A percentile compares a stretch with the other conserved stretches of the same genome.
These are phyloP conservation scores for Abrus precatorius DNA, from an alignment of 306 rosid genomes.

Conservation along the genomic window DNA sequence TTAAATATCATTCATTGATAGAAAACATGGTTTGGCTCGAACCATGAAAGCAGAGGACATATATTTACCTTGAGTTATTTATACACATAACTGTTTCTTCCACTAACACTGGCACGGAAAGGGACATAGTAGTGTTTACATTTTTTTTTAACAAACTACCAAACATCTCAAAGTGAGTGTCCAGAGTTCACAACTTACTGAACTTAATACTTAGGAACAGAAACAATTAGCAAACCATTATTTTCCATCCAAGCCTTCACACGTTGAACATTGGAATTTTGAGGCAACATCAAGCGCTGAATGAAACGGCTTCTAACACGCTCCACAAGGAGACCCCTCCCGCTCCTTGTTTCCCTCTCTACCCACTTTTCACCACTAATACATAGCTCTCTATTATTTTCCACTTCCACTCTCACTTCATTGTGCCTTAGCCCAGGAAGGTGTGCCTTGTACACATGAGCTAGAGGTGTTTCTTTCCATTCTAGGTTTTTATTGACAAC, in stretches of 20 bases:
- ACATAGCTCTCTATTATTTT: conserved; percentile 42
- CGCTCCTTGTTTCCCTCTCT: conserved; percentile 46
- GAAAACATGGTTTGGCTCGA: background rate
- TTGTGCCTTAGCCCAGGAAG: conserved; percentile 52
- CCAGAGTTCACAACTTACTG: background rate
- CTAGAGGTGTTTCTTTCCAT: conserved; percentile 51
- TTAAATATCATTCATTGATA: background rate
- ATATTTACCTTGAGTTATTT: background rate
- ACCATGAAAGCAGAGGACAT: background rate
- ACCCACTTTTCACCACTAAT: conserved; percentile 50
- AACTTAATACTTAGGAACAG: conserved; percentile 48
- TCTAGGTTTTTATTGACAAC: conserved; percentile 32
- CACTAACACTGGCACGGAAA: background rate
- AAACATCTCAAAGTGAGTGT: background rate
- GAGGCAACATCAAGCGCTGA: conserved; percentile 53
- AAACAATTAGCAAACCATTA: conserved; percentile 55
- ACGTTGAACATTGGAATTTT: conserved; percentile 43
- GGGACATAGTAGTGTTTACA: background rate
- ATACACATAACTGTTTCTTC: background rate
- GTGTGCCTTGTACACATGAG: conserved; percentile 48
- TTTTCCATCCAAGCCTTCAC: conserved; percentile 49
- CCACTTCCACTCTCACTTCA: conserved; percentile 58
- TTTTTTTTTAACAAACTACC: background rate
- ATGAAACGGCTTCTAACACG: conserved; percentile 41
- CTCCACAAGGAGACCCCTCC: conserved; percentile 44